Conservation (phyloP, 2,329 filamentous ascomycete genomes). For the Xylariomycetidae sp. region DNA sequence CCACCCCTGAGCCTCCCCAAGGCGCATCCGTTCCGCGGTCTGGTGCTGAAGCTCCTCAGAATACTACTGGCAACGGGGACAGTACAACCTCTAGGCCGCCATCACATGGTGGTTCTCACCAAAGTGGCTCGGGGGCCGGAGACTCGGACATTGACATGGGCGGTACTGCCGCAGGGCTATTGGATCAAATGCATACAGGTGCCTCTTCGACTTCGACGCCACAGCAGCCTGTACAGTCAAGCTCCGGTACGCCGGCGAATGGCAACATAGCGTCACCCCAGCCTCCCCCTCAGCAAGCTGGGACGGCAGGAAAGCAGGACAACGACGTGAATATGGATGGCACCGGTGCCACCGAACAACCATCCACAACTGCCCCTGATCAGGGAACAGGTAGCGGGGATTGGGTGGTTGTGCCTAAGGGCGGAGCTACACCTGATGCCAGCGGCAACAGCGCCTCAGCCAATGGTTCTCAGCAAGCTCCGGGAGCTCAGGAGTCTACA, state of each 20-base stretch:
- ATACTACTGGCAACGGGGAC: slow-evolving; percentile 15
- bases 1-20: slow-evolving; percentile 37
- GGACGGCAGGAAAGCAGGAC: slow-evolving; percentile 10
- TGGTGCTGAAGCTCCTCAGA: slow-evolving; percentile 13
- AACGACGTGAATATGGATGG: slow-evolving; percentile 51
- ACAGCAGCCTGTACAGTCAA: slow-evolving; percentile 50
- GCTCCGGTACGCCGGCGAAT: slow-evolving; percentile 50
- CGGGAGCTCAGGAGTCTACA: slow-evolving; percentile 12
- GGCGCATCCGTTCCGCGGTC: slow-evolving; percentile 15
- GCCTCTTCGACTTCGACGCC: slow-evolving; percentile 56
- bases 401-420: slow-evolving; percentile 70
- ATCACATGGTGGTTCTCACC: slow-evolving; percentile 50
- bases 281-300: slow-evolving; percentile 15
- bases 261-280: slow-evolving; percentile 41
- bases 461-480: slow-evolving; percentile 16
- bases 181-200: slow-evolving; percentile 63
- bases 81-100: slow-evolving; percentile 42
- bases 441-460: slow-evolving; percentile 16
- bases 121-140: slow-evolving; percentile 49
- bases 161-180: slow-evolving; percentile 55
- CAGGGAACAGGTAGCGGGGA: slow-evolving; percentile 53
- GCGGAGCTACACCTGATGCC: slow-evolving; percentile 39
- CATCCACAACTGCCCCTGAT: slow-evolving; percentile 38
- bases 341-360: slow-evolving; percentile 35
- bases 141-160: slow-evolving; percentile 61